A percentile compares a stretch with the other conserved stretches of the same genome.
phyloP scores from a whole-genome alignment of 345 rosid genomes.

The Cardamine chenopodiifolia region DNA sequence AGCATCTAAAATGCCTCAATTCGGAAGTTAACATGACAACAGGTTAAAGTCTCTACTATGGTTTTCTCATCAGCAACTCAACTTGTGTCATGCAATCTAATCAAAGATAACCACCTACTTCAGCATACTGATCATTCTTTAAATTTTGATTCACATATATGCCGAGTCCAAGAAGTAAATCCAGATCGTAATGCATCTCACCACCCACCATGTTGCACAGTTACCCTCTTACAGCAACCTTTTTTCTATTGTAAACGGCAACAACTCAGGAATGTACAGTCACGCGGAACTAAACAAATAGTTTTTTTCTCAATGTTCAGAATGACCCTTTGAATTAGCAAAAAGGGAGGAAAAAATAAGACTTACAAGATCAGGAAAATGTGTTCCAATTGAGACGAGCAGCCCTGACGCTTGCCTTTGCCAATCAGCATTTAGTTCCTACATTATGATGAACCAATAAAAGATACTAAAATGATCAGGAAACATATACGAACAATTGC shows the following conservation, averaged over 20 bases:
- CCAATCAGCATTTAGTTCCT: conserved; percentile 94
- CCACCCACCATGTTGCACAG: conserved; percentile 4
- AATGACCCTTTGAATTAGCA: neutral
- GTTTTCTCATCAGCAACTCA: conserved; percentile 8
- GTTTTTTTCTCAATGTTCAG: conserved; percentile 14
- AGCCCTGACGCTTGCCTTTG: conserved; percentile 86
- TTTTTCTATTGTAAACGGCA: conserved; percentile 8
- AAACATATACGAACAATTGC: conserved; percentile 10
- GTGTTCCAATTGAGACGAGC: conserved; percentile 88
- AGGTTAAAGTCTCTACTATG: conserved; percentile 21
- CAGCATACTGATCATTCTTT: conserved; percentile 16
- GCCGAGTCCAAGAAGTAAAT: conserved; percentile 10
- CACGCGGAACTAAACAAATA: conserved; percentile 24
- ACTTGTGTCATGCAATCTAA: conserved; percentile 14
- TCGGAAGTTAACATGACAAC: conserved; percentile 20
- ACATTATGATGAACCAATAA: conserved; percentile 28
- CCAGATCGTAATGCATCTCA: conserved; percentile 9
- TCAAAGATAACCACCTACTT: conserved; percentile 33
- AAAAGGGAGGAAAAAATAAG: neutral
- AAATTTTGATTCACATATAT: conserved; percentile 20
- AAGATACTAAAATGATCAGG: neutral
- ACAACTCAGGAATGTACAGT: conserved; percentile 12
- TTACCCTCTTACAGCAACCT: neutral
- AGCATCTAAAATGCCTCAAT: conserved; percentile 16
- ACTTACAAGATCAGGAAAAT: conserved; percentile 95